These are phyloP conservation scores for Leptographium procerum DNA, from an alignment of 2,329 filamentous ascomycete species.

Conservation along the genomic window DNA sequence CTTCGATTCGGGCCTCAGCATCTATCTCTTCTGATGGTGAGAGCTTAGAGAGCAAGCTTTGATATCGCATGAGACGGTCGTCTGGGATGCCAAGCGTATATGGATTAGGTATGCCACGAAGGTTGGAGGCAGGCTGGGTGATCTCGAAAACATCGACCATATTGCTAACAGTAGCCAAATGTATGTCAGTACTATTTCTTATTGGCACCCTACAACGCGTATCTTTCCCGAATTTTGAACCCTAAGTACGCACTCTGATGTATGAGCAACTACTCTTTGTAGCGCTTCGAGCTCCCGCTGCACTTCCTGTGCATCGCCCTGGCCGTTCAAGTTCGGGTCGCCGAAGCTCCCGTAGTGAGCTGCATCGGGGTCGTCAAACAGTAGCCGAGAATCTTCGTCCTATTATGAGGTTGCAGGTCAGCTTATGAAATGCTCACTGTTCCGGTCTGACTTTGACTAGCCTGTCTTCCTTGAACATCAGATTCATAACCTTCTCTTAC, in stretches of 20 bases:
- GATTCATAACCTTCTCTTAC: constrained; percentile 21
- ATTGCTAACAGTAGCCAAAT: constrained; percentile 32
- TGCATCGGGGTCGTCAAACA: constrained; percentile 49
- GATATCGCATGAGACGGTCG: constrained; percentile 44
- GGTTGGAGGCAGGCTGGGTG: constrained; percentile 36
- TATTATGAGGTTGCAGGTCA: constrained; percentile 15
- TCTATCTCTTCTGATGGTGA: constrained; percentile 32
- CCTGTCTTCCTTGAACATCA: too few relatives aligned
- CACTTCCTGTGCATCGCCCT: constrained; percentile 49
- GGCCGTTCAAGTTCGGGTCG: constrained; percentile 40
- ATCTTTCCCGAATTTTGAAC: background rate
- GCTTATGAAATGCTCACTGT: background rate
- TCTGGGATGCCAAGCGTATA: constrained; percentile 44
- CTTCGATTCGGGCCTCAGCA: constrained; percentile 38
- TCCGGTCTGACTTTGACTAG: background rate
- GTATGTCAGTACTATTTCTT: background rate
- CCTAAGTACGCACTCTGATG: constrained; percentile 43
- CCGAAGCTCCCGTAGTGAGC: constrained; percentile 53
- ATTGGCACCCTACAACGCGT: background rate
- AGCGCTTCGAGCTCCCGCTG: constrained; percentile 54
- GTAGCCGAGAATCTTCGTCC: constrained; percentile 46
- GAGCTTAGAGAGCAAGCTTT: constrained; percentile 50
- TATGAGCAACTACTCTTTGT: constrained; percentile 51
- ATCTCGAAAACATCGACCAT: constrained; percentile 60
- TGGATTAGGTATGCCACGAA: constrained; percentile 23